Evolutionary conservation across 495 filamentous ascomycete species (phyloP).

Genomic region (Talaromyces adpressus): DNA sequence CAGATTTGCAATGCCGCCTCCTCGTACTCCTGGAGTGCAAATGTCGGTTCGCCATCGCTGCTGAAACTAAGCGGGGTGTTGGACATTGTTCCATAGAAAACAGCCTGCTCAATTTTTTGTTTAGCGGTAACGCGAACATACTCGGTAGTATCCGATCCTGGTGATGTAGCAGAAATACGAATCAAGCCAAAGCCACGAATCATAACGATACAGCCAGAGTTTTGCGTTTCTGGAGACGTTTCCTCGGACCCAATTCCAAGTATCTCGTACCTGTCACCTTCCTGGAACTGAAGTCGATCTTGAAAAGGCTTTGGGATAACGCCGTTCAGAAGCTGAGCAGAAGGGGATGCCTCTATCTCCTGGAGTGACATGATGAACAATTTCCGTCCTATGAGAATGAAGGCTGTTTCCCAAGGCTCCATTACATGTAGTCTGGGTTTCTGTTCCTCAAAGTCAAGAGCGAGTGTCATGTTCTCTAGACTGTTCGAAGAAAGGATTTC

Average conservation of each 20-base stretch:
- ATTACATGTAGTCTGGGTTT: conserved; percentile 73
- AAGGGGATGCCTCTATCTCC: conserved; percentile 52
- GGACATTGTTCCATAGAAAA: conserved; percentile 77
- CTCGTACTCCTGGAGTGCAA: conserved; percentile 62
- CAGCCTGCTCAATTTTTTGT: conserved; percentile 86
- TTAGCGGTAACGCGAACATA: conserved; percentile 58
- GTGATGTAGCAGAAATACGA: conserved; percentile 45
- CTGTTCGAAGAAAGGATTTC: conserved; percentile 23
- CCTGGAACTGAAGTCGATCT: conserved; percentile 75
- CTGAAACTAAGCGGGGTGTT: conserved; percentile 77
- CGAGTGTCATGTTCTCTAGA: conserved; percentile 19
- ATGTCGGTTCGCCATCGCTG: conserved; percentile 53
- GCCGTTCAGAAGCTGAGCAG: conserved; percentile 49
- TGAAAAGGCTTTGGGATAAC: conserved; percentile 59
- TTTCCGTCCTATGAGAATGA: conserved; percentile 68
- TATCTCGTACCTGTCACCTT: conserved; percentile 46
- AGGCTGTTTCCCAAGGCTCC: conserved; percentile 68
- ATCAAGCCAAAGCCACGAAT: conserved; percentile 75
- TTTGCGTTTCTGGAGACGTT: conserved; percentile 27
- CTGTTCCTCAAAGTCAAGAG: conserved; percentile 25
- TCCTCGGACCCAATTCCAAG: conserved; percentile 39
- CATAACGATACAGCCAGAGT: conserved; percentile 63
- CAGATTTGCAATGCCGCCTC: conserved; percentile 73
- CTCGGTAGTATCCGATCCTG: conserved; percentile 17
- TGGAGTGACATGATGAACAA: conserved; percentile 68